A percentile compares a stretch with the other conserved stretches of the same genome.
These are phyloP conservation scores for Neonothopanus nambi DNA, from an alignment of 1,284 basidiomycete genomes.

Conservation along the genomic window DNA sequence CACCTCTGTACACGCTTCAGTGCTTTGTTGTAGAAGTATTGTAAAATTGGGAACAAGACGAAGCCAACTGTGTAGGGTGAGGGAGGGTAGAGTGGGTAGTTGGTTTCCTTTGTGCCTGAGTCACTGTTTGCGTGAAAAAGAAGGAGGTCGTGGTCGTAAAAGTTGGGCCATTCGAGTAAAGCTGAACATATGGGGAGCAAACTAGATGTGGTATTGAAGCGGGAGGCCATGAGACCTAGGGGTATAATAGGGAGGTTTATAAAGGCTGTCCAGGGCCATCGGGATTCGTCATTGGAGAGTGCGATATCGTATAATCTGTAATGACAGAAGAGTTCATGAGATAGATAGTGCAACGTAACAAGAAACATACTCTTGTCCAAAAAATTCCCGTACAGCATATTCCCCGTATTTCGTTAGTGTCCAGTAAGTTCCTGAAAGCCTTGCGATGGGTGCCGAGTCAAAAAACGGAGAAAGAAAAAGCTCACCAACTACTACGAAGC, in stretches of 20 bases:
- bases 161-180: conserved; percentile 56
- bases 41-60: conserved; percentile 51
- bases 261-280: conserved; percentile 72
- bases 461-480: conserved; percentile 21
- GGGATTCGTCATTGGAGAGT: conserved; percentile 60
- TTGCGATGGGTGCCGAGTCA: conserved; percentile 14
- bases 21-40: conserved; percentile 44
- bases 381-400: conserved; percentile 66
- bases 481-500: conserved; percentile 27
- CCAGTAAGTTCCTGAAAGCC: conserved; percentile 55
- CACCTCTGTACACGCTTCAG: conserved; percentile 45
- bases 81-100: conserved; percentile 53
- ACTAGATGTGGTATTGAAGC: conserved; percentile 38
- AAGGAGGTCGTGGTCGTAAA: not conserved
- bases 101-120: not conserved
- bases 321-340: not conserved
- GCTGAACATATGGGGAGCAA: conserved; percentile 51
- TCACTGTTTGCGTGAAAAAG: not conserved
- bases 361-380: conserved; percentile 61
- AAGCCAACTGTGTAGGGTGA: conserved; percentile 56
- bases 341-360: not conserved
- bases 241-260: conserved; percentile 70
- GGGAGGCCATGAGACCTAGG: conserved; percentile 54
- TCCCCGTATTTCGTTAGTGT: conserved; percentile 68
- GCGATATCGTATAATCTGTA: conserved; percentile 58